These are phyloP conservation scores for Malus hybrid DNA, from an alignment of 331 rosid species.

Conservation along the genomic window DNA sequence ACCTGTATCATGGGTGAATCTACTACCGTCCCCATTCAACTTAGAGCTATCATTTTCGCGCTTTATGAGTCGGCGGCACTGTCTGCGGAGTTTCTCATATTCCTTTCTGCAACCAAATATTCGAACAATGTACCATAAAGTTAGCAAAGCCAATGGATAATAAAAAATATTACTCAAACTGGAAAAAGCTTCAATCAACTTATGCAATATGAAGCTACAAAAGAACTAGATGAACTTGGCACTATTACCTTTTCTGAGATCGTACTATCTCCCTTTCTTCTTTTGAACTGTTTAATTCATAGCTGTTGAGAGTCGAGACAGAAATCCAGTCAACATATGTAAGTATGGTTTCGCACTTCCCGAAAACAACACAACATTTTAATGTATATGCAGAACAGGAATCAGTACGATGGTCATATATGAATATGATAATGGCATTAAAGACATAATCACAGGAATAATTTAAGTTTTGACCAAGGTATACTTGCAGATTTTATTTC, in stretches of 20 bases:
- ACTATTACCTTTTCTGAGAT: constrained; percentile 61
- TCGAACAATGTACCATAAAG: constrained; percentile 8
- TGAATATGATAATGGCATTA: too few relatives aligned
- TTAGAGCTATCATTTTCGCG: constrained; percentile 40
- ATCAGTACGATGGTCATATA: background rate
- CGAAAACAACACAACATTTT: background rate
- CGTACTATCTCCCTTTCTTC: constrained; percentile 67
- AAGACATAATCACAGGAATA: too few relatives aligned
- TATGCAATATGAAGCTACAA: background rate
- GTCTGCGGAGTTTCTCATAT: constrained; percentile 82
- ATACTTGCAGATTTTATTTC: background rate
- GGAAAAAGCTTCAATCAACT: background rate
- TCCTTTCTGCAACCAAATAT: constrained; percentile 61
- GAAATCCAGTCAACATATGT: constrained; percentile 24
- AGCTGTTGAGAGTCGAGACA: constrained; percentile 43
- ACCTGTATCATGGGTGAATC: constrained; percentile 43
- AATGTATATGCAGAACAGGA: background rate
- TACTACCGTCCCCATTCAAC: constrained; percentile 46
- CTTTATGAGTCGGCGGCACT: constrained; percentile 64
- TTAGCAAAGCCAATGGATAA: background rate
- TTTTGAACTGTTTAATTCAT: constrained; percentile 69
- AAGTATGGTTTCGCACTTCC: background rate
- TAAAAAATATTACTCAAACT: background rate
- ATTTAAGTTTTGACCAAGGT: too few relatives aligned
- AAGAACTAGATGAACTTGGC: constrained; percentile 9